Evolutionary conservation across 139 green algal species (phyloP), one percentile per base, ranked within the genome.

Genomic region (Eudorina sp.): DNA sequence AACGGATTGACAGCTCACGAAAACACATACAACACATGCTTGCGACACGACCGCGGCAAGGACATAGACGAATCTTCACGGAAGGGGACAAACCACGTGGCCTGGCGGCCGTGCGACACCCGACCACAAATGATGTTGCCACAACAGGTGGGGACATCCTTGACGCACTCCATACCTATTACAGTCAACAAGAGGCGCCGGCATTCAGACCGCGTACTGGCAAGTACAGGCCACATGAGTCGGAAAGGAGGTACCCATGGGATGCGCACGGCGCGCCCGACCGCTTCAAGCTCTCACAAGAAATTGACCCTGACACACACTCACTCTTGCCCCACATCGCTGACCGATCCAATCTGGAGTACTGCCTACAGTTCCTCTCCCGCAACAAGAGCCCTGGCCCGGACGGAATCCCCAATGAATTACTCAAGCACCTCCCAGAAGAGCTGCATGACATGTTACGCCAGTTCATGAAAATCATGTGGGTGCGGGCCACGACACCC

Each of bases 391-490:
- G 82, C 0, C 45, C 91, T 4, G 89, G 91, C 1, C 75, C 70
- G 0, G 91, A 94, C 18, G 51, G 55, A 1, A 68, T 92, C n/a
- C 46, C 80, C 0, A 94, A 94, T 53, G 89, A 93, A 43, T 21
- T 92, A 0, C 85, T 94, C 0, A 68, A 90, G 79, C 21, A 45
- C 40, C 34, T 92, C 0, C 92, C 92, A 16, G 55, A 75, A 0
- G 3, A 31, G 0, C 9, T 90, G 14, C 70, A 90, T n/a, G n/a
- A 64, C 9, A 40, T 43, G 9, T 11, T 93, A 0, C 89, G 48
- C 6, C 0, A 34, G 31, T 48, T 83, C 21, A 48, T 83, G 31
- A 21, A 31, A 19, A 2, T 60, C 13, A 90, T 93, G 83, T 93
- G 86, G 84, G 70, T 89, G 23, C 90, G 86, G 1, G 86, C 84